Base-by-base conservation (phyloP, 2,329 filamentous ascomycete genomes). In the Aaosphaeria arxii region DNA sequence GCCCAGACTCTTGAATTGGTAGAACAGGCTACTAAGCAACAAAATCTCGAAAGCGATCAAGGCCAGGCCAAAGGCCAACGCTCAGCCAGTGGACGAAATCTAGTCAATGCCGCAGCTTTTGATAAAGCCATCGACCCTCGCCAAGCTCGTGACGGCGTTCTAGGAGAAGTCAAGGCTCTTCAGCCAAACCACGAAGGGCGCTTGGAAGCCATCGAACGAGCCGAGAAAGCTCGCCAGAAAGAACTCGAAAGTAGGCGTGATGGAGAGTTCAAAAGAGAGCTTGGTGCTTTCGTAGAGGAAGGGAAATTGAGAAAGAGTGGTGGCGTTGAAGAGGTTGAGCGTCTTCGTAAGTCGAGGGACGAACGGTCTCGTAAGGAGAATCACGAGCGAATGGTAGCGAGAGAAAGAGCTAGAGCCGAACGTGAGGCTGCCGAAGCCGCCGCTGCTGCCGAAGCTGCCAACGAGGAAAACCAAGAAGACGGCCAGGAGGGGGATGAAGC, bases 11-110 rank as follows among this genome's bases (percentile, higher is more conserved):
- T 99, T 64, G 88, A 89, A 28, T 82, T 99, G 1, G 94, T 99
- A 11, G 94, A 99, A 72, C 88, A 97, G 72, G 94, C 94, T 6
- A 97, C 91, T n/a, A 96, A 95, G 73, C 91, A 97, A 72, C 94
- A 99, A 68, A 88, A 82, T 47, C 63, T 95, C 72, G 89, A 95
- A 67, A 86, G 87, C 51, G 81, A 75, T 42, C 81, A 82, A 43
- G 80, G 81, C 5, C 71, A 67, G 39, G 64, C 52, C 4, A 76
- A 63, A n/a, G 70, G 77, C 43, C 63, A 58, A 39, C 70, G 70
- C 46, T 77, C 77, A 5, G 82, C 82, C n/a, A 80, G 78, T 40
- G 66, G 67, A 36, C 64, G 62, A 11, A 64, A 61, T 44, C 49
- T 63, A 11, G 42, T 70, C 33, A 62, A 65, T 43, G 69, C 70